Evolutionary conservation across 1,139 yeast genomes (phyloP).

Genomic region (Yamadazyma sp.): DNA sequence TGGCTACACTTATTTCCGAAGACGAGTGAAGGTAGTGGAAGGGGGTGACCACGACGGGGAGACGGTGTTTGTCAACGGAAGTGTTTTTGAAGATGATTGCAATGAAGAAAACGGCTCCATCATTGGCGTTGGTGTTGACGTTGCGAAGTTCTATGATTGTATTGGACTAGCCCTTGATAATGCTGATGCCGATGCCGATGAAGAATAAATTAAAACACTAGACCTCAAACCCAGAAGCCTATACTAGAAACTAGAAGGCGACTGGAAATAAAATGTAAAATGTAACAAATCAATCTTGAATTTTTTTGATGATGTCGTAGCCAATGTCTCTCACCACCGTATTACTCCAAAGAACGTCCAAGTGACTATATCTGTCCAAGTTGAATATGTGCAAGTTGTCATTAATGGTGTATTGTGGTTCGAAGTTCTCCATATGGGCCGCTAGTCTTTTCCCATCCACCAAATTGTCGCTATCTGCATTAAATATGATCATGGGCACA

Average conservation of each 20-base stretch:
- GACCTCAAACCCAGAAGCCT: no score
- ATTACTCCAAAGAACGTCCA: constrained; percentile 60
- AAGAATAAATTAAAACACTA: no score
- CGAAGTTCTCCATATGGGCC: constrained; percentile 52
- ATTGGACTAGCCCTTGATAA: constrained; percentile 13
- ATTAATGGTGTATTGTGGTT: constrained; percentile 42
- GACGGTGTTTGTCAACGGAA: constrained; percentile 29
- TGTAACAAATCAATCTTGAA: no score
- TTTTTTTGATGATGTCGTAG: constrained; percentile 6
- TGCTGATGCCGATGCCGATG: constrained; percentile 10
- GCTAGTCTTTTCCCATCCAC: constrained; percentile 64
- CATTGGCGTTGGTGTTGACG: constrained; percentile 46
- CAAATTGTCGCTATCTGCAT: constrained; percentile 62
- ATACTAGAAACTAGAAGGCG: no score
- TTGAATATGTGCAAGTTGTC: constrained; percentile 35
- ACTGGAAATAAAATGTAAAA: no score
- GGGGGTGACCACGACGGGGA: constrained; percentile 37
- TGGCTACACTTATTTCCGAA: constrained; percentile 24
- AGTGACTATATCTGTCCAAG: constrained; percentile 51
- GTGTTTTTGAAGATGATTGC: constrained; percentile 22
- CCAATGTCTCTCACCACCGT: constrained; percentile 41
- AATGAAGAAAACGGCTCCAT: constrained; percentile 40
- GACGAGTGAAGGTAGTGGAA: constrained; percentile 25
- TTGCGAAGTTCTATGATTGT: constrained; percentile 39
- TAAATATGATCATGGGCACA: constrained; percentile 57